Base-by-base conservation (phyloP, 345 rosid species). In the Nasturtium officinale region DNA sequence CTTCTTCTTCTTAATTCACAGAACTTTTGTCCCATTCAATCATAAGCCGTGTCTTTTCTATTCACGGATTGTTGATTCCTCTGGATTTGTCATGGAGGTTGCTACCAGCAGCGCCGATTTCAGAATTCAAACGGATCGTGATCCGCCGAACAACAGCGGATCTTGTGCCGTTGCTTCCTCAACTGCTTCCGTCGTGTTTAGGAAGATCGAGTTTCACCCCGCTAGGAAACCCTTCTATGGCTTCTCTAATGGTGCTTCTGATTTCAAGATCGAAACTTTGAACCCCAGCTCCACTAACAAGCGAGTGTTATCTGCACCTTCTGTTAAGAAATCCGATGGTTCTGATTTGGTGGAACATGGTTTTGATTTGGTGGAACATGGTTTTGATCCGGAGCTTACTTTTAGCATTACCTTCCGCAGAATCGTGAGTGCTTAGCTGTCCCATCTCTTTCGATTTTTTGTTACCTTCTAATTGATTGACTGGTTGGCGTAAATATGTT, bases 221-320 rank as follows among this genome's bases (percentile, higher is more conserved):
- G 91, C 92, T 3, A 85, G 87, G 32, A 90, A 85, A 60, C 82
- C 78, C 18, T 86, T 76, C 38, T 60, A 43, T 7, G 96, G 86
- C 9, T 75, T 85, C 57, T 75, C 61, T 3, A 80, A 53, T 35
- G 55, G 75, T 2, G 4, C 28, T 35, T 83, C 84, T 5, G 87
- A 85, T 87, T 94, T 91, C 71, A 79, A 78, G 82, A 78, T 91
- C 28, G 96, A 91, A 80, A 89, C 95, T 12, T 74, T 89, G 70
- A 91, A 91, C 74, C 86, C 91, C n/a, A 52, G 45, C 55, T 67
- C 77, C 37, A 76, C 42, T 67, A 75, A 62, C 75, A 80, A 65
- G 21, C 74, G 57, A 51, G 25, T 42, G 2, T 71, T 46, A 17
- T 23, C 78, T 45, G 66, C 30, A 25, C 61, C 35, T 18, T 59